phyloP scores from a whole-genome alignment of 2,329 filamentous ascomycete species.

The Aspergillus arachidicola region DNA sequence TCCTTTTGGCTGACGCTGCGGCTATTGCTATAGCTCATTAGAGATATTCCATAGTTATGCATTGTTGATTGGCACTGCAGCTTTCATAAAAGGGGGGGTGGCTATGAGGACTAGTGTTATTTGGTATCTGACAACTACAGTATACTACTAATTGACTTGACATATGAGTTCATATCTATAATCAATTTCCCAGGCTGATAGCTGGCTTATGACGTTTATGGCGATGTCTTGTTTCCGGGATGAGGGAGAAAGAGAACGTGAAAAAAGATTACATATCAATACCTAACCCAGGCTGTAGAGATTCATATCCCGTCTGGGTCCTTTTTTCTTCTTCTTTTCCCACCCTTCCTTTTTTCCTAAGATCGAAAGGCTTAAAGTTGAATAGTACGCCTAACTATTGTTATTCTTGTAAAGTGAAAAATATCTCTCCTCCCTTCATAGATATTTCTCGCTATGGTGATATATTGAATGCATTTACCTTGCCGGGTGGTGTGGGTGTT shows the following conservation, averaged over 20 bases:
- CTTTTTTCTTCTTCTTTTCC: background rate
- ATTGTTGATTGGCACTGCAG: no score
- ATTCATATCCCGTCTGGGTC: background rate
- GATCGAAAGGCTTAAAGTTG: background rate
- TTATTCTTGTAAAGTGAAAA: background rate
- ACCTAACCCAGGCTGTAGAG: background rate
- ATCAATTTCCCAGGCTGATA: background rate
- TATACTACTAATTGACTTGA: background rate
- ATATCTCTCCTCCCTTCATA: background rate
- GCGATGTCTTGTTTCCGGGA: background rate
- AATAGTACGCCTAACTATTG: background rate
- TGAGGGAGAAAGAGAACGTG: background rate
- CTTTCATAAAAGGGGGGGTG: background rate
- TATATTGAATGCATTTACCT: slow-evolving; percentile 3
- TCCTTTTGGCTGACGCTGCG: background rate
- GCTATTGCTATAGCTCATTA: background rate
- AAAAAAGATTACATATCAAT: background rate
- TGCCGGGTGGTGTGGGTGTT: slow-evolving; percentile 1
- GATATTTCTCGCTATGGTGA: background rate
- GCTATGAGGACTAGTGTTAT: background rate
- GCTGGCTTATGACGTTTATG: background rate
- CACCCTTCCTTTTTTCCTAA: no score
- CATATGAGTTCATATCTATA: background rate
- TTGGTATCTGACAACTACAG: background rate
- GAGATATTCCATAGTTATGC: background rate